phyloP scores from a whole-genome alignment of 495 filamentous ascomycete species.

The Penicilliopsis zonata region DNA sequence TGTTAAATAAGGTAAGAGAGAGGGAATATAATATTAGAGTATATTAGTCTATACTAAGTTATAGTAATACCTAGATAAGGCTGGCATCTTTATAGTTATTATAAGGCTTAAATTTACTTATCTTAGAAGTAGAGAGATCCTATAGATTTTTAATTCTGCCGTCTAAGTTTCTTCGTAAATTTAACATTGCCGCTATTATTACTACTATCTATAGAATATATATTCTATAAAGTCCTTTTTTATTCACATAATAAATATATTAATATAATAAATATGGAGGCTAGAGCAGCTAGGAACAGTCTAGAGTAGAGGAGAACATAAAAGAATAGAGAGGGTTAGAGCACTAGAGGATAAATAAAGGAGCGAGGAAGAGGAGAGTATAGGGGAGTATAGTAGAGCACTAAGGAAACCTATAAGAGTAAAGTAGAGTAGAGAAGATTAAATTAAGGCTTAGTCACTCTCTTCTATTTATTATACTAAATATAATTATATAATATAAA shows the following conservation, averaged over 20 bases:
- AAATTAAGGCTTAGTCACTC: no score
- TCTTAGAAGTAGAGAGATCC: slow-evolving; percentile 7
- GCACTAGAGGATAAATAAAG: slow-evolving; percentile 1
- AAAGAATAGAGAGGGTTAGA: slow-evolving; percentile 7
- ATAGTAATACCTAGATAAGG: no score
- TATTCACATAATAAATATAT: slow-evolving; percentile 11
- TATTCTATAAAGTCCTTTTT: slow-evolving; percentile 19
- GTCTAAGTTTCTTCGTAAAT: slow-evolving; percentile 20
- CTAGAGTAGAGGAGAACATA: slow-evolving; percentile 1
- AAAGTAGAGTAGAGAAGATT: no score
- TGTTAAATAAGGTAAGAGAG: slow-evolving; percentile 7
- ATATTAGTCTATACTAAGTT: no score
- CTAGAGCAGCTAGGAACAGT: slow-evolving; percentile 10
- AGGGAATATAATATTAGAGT: no score
- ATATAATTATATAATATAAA: no score
- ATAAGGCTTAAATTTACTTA: slow-evolving; percentile 5
- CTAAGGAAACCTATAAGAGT: no score
- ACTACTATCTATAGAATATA: slow-evolving; percentile 23
- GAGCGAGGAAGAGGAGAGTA: no score
- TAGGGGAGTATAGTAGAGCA: no score
- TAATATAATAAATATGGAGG: slow-evolving; percentile 14
- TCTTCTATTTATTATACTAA: no score
- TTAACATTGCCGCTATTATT: slow-evolving; percentile 12
- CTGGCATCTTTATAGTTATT: slow-evolving; percentile 12
- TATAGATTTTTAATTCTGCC: slow-evolving; percentile 10